Evolutionary conservation across 352 stramenopile genomes (phyloP).

Genomic region (Blastocystis sp.): DNA sequence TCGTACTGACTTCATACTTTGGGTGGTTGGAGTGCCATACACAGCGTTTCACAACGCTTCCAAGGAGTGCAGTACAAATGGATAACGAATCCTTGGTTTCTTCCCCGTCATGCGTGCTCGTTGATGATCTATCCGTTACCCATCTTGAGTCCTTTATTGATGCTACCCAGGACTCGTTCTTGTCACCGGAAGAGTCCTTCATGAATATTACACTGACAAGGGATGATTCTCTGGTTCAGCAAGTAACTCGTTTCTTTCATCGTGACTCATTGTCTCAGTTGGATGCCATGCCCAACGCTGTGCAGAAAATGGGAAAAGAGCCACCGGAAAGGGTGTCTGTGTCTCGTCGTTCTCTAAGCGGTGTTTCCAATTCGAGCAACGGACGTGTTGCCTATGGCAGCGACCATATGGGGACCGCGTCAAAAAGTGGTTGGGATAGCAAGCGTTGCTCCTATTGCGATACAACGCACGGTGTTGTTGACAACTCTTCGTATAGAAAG

Average conservation of each 20-base stretch:
- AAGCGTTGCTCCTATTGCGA: background rate
- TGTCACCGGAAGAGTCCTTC: background rate
- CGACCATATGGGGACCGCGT: background rate
- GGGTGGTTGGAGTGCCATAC: no score
- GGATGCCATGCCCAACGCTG: background rate
- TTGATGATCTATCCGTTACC: background rate
- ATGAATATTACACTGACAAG: background rate
- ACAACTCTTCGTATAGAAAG: background rate
- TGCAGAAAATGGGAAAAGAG: background rate
- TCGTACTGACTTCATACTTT: no score
- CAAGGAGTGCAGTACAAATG: background rate
- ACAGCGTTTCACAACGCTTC: no score
- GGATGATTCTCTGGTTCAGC: background rate
- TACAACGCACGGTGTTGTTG: background rate
- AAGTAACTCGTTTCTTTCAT: background rate
- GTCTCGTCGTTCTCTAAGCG: background rate
- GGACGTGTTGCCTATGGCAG: background rate
- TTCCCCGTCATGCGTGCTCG: background rate
- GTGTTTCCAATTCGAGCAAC: background rate
- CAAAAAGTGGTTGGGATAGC: background rate
- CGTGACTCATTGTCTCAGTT: background rate
- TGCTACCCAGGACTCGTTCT: background rate
- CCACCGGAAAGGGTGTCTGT: background rate
- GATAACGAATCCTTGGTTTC: background rate
- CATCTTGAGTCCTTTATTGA: background rate